Evolutionary conservation across 306 rosid genomes (phyloP), one percentile per base, ranked within the genome.

Genomic region (Alnus rubra): DNA sequence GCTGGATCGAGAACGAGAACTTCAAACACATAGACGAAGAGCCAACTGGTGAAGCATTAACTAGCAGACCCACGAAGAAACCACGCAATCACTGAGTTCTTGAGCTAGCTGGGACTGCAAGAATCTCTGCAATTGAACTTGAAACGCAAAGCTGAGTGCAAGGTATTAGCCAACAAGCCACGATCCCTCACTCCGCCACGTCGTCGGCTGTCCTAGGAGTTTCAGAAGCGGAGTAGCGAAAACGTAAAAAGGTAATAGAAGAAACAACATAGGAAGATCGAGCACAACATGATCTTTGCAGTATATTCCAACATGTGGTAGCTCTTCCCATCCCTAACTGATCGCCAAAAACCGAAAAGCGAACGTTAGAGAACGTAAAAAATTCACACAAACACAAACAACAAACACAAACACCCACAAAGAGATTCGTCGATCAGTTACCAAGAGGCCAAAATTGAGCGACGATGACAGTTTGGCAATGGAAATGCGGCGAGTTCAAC

Each of bases 391-490:
- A 23, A 74, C n/a, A n/a, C n/a, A n/a, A n/a, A n/a, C n/a, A n/a
- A n/a, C n/a, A n/a, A n/a, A n/a, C n/a, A 71, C 28, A 2, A 5
- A 2, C 5, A 5, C 28, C 33, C 5, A 63, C 18, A 0, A 0
- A 1, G 33, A 58, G 64, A 54, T 33, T 63, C 28, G 28, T 63
- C 0, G 44, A 13, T 64, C 45, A 51, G 55, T 48, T 87, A 92
- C 96, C 16, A 90, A 86, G 55, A 92, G 96, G 67, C 97, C 97
- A 33, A 92, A 92, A 76, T 86, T 92, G 87, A 92, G 90, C 97
- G 1, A 89, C 93, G 4, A 92, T 83, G 47, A 92, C 96, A 1
- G 90, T 86, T 92, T 92, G 37, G 97, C 93, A 13, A 92, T 86
- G 51, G 97, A 83, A 16, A 92, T 89, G 96, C 73, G 14, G 97